Evolutionary conservation across 441 rosid genomes (phyloP).

Genomic region (Isatis lusitanica): DNA sequence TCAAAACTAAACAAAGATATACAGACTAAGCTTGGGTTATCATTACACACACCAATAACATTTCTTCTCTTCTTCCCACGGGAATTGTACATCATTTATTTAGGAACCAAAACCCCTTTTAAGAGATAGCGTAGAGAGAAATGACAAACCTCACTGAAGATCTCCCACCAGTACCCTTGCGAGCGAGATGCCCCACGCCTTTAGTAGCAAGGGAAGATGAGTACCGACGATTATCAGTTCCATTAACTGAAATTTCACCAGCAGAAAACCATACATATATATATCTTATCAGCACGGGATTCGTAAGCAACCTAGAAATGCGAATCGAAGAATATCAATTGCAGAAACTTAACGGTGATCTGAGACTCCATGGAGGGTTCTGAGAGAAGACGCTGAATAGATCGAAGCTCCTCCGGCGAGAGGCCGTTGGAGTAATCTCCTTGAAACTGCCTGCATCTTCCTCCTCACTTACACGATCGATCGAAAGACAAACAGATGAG

Average conservation of each 20-base stretch:
- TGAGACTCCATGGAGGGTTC: conserved; percentile 52
- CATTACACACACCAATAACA: conserved; percentile 14
- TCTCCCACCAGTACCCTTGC: conserved; percentile 99
- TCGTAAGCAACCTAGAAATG: conserved; percentile 26
- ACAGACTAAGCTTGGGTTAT: not conserved
- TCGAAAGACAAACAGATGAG: conserved; percentile 17
- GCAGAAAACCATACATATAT: not conserved
- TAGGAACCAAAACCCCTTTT: no score
- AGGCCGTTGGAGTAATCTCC: conserved; percentile 64
- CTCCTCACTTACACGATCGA: conserved; percentile 27
- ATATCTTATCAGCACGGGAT: not conserved
- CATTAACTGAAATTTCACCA: conserved; percentile 46
- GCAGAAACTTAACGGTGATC: conserved; percentile 55
- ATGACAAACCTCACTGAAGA: conserved; percentile 87
- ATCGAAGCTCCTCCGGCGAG: conserved; percentile 44
- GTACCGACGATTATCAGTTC: conserved; percentile 58
- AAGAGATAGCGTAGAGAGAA: not conserved
- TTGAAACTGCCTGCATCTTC: conserved; percentile 77
- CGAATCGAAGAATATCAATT: conserved; percentile 12
- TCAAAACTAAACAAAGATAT: not conserved
- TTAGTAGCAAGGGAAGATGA: conserved; percentile 65
- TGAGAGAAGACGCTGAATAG: conserved; percentile 40
- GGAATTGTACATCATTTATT: not conserved
- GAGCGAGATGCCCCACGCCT: conserved; percentile 82
- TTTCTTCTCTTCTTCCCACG: not conserved